Base-by-base conservation (phyloP, 2,329 filamentous ascomycete genomes). In the Didymella pinodella region DNA sequence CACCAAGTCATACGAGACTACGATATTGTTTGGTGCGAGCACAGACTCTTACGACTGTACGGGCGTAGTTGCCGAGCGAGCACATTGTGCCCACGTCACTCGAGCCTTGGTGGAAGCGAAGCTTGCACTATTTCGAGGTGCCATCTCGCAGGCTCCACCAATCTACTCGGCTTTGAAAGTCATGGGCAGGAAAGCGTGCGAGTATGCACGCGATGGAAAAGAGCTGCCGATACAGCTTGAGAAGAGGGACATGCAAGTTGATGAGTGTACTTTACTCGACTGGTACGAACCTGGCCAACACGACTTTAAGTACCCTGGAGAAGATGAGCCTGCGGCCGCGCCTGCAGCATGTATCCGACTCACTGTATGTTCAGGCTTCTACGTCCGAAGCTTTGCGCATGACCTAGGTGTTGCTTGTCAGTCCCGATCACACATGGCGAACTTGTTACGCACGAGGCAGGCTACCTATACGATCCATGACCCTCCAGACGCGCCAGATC, bases 371-470 rank as follows among this genome's bases (percentile, higher is more conserved):
- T 73, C 71, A 11, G 72, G 72, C 0, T 75, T 75, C 58, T 75
- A 75, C 26, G 72, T 75, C 0, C 66, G 72, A 8, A 75, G 72
- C 56, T 75, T 75, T 28, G 71, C 69, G 25, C 66, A 74, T 36
- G 71, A 75, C 59, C 61, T 75, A 1, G 72, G 72, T 7, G 44
- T 69, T 14, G 66, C 64, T 2, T 74, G 71, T 50, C 52, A 57
- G 18, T 65, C 65, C 1, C 57, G 57, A 18, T 68, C 69, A 18
- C 64, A 70, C 28, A 74, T 75, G 72, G 57, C 58, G 3, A 58
- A 63, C 7, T 56, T 75, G 10, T 29, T 65, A 25, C 65, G 72
- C 5, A 70, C 69, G 16, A 59, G 64, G 29, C 72, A 75, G 57
- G 70, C 67, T 25, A 54, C 61, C 4, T 75, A 68, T 32, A 57